phyloP scores from a whole-genome alignment of 371 early-diverging fungal genomes.

The Lichtheimia ornata region DNA sequence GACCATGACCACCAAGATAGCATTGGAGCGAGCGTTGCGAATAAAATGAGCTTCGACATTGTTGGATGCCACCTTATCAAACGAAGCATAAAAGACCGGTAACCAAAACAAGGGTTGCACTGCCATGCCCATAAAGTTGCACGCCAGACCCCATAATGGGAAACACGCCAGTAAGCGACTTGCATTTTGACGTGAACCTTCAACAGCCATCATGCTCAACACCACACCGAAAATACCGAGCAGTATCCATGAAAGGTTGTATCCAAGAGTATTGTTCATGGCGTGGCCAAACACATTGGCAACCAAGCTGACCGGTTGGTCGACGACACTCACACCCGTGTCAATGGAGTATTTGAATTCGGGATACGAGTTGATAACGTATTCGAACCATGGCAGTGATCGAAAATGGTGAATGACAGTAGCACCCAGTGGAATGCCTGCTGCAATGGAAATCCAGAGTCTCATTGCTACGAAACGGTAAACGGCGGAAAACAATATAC shows the following conservation, averaged over 20 bases:
- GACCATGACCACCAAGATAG: constrained; percentile 10
- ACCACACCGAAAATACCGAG: constrained; percentile 13
- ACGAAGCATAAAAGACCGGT: constrained; percentile 7
- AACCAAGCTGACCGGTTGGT: constrained; percentile 4
- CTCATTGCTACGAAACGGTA: not conserved
- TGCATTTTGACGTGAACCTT: constrained; percentile 16
- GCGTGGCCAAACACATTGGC: constrained; percentile 11
- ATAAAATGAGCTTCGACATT: not conserved
- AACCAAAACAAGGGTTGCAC: constrained; percentile 13
- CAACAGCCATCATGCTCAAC: constrained; percentile 12
- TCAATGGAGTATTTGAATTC: not conserved
- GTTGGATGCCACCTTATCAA: not conserved
- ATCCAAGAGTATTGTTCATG: constrained; percentile 12
- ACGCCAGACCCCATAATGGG: constrained; percentile 12
- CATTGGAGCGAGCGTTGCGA: constrained; percentile 12
- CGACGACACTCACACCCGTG: constrained; percentile 5
- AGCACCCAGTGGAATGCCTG: constrained; percentile 5
- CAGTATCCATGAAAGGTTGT: constrained; percentile 4
- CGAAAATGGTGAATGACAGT: constrained; percentile 2
- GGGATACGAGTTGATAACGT: not conserved
- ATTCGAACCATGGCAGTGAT: not conserved
- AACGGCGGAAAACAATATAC: too few species aligned
- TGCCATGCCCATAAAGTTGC: constrained; percentile 15
- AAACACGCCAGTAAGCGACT: constrained; percentile 4
- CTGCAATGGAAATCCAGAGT: constrained; percentile 5